Evolutionary conservation across 75 land plant genomes (phyloP).

Genomic region (Azolla pinnata): DNA sequence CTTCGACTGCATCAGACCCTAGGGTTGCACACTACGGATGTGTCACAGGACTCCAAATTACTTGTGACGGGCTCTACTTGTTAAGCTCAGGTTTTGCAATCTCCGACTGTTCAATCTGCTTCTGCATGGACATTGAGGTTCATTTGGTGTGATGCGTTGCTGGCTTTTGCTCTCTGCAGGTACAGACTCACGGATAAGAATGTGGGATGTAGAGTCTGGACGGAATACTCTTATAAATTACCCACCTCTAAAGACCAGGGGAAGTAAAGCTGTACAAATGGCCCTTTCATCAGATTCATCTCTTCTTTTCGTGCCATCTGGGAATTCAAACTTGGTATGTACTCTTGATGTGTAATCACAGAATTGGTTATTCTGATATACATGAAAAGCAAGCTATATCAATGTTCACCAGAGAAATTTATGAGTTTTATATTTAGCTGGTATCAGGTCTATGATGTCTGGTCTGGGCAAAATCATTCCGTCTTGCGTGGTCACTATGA

Average conservation of each 20-base stretch:
- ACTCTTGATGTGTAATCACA: neutral
- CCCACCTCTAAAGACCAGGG: constrained; percentile 49
- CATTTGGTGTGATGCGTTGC: no score
- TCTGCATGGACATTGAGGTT: no score
- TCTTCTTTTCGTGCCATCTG: constrained; percentile 77
- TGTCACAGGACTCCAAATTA: constrained; percentile 67
- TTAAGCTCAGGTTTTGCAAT: constrained; percentile 88
- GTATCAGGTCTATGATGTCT: constrained; percentile 72
- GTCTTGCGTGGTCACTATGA: constrained; percentile 81
- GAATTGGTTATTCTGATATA: neutral
- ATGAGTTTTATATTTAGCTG: neutral
- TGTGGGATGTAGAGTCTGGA: constrained; percentile 96
- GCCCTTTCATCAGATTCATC: constrained; percentile 60
- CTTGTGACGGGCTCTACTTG: constrained; percentile 76
- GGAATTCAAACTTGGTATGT: constrained; percentile 49
- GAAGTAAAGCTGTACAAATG: constrained; percentile 52
- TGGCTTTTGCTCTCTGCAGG: constrained; percentile 29
- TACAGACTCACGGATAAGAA: constrained; percentile 81
- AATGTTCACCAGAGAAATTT: neutral
- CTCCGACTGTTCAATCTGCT: no score
- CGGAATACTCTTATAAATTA: constrained; percentile 81
- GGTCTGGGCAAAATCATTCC: constrained; percentile 57
- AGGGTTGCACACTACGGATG: constrained; percentile 91
- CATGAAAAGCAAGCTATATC: neutral
- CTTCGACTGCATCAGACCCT: constrained; percentile 25